Base-by-base conservation (phyloP, 2,329 filamentous ascomycete genomes). In the Aspergillus ruber region DNA sequence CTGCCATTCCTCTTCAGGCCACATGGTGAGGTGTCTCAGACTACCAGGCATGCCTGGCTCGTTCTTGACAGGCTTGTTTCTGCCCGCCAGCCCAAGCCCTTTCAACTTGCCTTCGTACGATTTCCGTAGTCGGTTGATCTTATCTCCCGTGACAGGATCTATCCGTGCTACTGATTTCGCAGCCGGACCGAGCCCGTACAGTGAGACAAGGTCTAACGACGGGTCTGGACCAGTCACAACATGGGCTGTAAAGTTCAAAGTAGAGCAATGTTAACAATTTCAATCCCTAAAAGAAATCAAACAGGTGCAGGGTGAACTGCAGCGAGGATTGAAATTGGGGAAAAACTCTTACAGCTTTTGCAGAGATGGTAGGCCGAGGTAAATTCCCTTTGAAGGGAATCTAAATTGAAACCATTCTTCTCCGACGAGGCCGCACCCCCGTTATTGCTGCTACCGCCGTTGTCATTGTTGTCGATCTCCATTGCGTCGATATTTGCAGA, bases 91-190 rank as follows among this genome's bases (percentile, higher is more conserved):
- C 8, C 67, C 67, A 40, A 76, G 57, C 2, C 62, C 67, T 56
- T 76, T 76, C 56, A 76, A 60, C 55, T 76, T 74, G 38, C 74
- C 74, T 58, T 76, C 74, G 51, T 77, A 77, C 3, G 74, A 76
- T 53, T 76, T 77, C 50, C 82, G 72, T 38, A 85, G 70, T 60
- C 80, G 78, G 65, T 84, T 83, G 51, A 76, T 75, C 68, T 85
- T 85, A 60, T 83, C 80, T 50, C 81, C 81, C n/a, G 80, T 83
- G 17, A 73, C 64, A 13, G 80, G 79, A 61, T 85, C 79, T 43
- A 70, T 74, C 46, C 82, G 72, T 50, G 77, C 79, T 52, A 84
- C 80, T 46, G 75, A 80, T 55, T 73, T 72, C 51, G 80, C 78
- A 46, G 84, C 71, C 32, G 70, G 64, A 52, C 76, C 72, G 50